Conservation (phyloP, 148 eudicot species). For the Salicornia ramosissima region DNA sequence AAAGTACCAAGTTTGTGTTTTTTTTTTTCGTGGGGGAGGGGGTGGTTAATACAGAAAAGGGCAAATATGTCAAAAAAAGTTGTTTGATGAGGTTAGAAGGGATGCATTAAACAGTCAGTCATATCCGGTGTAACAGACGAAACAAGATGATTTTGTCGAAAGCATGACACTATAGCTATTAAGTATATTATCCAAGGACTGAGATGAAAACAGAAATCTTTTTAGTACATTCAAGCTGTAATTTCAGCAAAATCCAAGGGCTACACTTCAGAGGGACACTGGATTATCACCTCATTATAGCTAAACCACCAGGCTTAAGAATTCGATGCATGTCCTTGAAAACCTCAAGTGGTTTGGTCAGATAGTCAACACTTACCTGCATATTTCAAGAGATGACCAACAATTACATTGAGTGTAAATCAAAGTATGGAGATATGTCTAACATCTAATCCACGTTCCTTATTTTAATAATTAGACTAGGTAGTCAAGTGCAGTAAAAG, state of each 20-base stretch:
- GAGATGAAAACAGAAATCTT: neutral
- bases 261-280: conserved; percentile 1
- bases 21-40: neutral
- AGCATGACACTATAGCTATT: no score
- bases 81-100: no score
- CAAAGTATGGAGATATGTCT: neutral
- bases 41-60: no score
- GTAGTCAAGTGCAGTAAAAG: neutral
- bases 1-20: neutral
- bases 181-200: no score
- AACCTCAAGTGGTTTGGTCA: conserved; percentile 82
- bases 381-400: conserved; percentile 11
- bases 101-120: no score
- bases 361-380: conserved; percentile 96
- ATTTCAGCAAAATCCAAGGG: neutral
- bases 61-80: no score
- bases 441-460: neutral
- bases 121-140: no score
- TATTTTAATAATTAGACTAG: neutral
- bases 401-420: neutral
- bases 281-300: conserved; percentile 79
- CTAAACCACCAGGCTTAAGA: conserved; percentile 90
- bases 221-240: neutral
- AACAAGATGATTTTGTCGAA: no score
- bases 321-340: conserved; percentile 88